Base-by-base conservation (phyloP, 352 stramenopile genomes). In the Thraustochytrium sp. region DNA sequence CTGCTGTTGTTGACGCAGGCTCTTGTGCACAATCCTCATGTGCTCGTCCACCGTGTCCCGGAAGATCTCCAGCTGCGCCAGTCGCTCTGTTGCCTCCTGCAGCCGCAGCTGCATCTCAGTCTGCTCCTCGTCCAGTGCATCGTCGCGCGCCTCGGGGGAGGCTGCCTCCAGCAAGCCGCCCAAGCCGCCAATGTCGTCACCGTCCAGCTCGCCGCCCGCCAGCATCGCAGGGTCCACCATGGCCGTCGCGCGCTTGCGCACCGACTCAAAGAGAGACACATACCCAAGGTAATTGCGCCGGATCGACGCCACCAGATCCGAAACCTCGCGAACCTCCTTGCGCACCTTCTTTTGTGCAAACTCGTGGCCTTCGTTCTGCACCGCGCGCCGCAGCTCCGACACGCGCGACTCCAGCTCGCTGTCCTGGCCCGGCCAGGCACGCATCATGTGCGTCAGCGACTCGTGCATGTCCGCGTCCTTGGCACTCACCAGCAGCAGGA, bases 401-500 rank as follows among this genome's bases (percentile, higher is more conserved):
- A 49, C 40, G 16, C 46, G 42, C 16, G 16, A 13, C 26, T 72
- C 59, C 2, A 72, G 36, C 3, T 72, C 59, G 16, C 8, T 49
- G 40, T 72, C 59, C 4, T 72, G 13, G 8, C 11, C 59, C 29
- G 59, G 59, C 59, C 59, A 72, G 16, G 59, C 1, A 0, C 18
- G 34, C 34, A 31, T 72, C 59, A 72, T 72, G 9, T 49, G 34
- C 21, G 59, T 31, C 9, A 72, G 8, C 16, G 42, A 21, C 26
- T 72, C 59, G 26, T 46, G 59, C 59, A 75, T 51, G 44, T 75
- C 62, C 8, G 21, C 62, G 40, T 75, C 40, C 29, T 75, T 75
- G 62, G 62, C 62, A 29, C 53, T 3, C 26, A 75, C 34, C 11
- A 75, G 18, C 4, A 56, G 38, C 11, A 54, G 18, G 31, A 55